Base-by-base conservation (phyloP, 345 rosid genomes). In the Aquilaria malaccensis region DNA sequence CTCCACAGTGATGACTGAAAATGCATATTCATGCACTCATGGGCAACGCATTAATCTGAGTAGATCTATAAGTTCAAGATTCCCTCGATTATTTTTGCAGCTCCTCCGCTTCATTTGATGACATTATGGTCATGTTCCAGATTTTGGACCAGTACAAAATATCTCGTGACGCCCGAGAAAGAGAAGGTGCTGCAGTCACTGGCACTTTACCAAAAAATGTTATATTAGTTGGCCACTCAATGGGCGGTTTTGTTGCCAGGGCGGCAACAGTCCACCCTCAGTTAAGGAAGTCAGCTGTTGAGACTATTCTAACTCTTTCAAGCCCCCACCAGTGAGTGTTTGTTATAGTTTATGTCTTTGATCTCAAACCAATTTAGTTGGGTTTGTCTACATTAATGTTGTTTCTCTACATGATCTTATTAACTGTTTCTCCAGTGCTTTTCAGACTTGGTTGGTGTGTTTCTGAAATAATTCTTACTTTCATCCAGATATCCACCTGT, bases 221-320 rank as follows among this genome's bases (percentile, higher is more conserved):
- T 65, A 88, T 94, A 69, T 77, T 94, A 81, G 89, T 94, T 74
- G 99, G 97, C 55, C 99, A 94, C 74, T 94, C 99, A 59, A 88
- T 94, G 92, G 99, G 99, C 73, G 99, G 99, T 62, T 90, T 94
- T 79, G 97, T 94, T 75, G 96, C 99, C 67, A 86, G 99, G 85
- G 97, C 99, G 68, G 97, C 95, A 65, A 76, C 83, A 4, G 71
- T 88, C 67, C 97, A 94, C 73, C 97, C 97, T 59, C 77, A 30
- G 64, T 74, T 94, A 61, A 81, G 93, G 76, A 88, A 86, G 74
- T 81, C 81, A 60, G 81, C 93, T 50, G 91, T 94, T 55, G 88
- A 83, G 72, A 94, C 97, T 70, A 69, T 94, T 68, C 79, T 94
- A 45, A 94, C 99, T 9, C 96, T 94, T 76, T 86, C 99, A 80